Base-by-base conservation (phyloP, 495 filamentous ascomycete species). In the Hypoxylon fuscum region DNA sequence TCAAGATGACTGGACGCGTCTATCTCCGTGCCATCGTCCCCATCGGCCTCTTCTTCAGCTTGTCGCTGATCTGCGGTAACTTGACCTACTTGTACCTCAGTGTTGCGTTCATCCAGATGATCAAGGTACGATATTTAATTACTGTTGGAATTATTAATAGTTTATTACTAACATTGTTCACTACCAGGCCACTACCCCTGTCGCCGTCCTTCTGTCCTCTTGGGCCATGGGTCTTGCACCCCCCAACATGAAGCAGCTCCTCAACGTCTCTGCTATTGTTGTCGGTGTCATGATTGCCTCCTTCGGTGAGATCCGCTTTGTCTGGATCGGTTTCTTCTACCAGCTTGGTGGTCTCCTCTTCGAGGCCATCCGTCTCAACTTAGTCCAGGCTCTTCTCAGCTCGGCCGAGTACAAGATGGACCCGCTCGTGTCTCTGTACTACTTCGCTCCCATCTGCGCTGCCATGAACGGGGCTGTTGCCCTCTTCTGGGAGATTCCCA, bases 341-440 rank as follows among this genome's bases (percentile, higher is more conserved):
- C 93, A 97, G 78, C 76, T 89, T 46, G 86, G 79, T 52, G 93
- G 93, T 74, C 88, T 97, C 69, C 70, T 88, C 70, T 96, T 96
- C 75, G 93, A 97, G 79, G 92, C 93, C 50, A 87, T 91, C 65
- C 90, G 93, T 68, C 84, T 97, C 64, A 91, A 92, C 75, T 88
- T 97, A 89, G 91, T 97, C 40, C 88, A 96, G 81, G 87, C 87
- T 38, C 82, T 97, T 44, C 85, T 97, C 52, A 93, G 87, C 83
- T 91, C 89, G 9, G 82, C 90, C 47, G 93, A 96, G 79, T 96
- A 87, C 85, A 96, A 96, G 87, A 97, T 97, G 93, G 93, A 97
- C 74, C 93, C 93, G 47, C 84, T 96, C 34, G 93, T 97, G 31
- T 96, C 93, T 6, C 85, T 97, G 9, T 97, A 96, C 85, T 96